Conservation (phyloP, 2,329 filamentous ascomycete genomes). For the Phoma sp. region DNA sequence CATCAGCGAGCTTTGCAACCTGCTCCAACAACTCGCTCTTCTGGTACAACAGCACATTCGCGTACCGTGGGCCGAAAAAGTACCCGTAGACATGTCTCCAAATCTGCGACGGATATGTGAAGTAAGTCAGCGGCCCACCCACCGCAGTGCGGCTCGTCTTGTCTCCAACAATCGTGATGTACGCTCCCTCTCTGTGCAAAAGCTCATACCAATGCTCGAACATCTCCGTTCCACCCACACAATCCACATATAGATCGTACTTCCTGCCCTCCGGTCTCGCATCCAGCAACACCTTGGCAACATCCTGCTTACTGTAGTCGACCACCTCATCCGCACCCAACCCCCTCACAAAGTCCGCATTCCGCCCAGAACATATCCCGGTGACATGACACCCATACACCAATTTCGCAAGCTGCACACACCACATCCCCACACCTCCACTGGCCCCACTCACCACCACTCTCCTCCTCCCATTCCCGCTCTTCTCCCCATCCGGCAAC, state of each 20-base stretch:
- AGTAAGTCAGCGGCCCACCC: constrained; percentile 44
- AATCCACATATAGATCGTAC: constrained; percentile 59
- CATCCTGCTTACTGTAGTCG: constrained; percentile 44
- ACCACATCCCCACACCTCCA: constrained; percentile 44
- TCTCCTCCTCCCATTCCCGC: constrained; percentile 20
- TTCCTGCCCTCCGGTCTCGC: constrained; percentile 42
- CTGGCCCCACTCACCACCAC: constrained; percentile 42
- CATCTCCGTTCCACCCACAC: constrained; percentile 58
- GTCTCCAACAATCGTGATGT: constrained; percentile 52
- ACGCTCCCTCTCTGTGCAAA: constrained; percentile 48
- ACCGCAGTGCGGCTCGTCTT: constrained; percentile 50
- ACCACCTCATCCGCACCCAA: constrained; percentile 60
- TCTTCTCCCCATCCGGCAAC: constrained; percentile 24
- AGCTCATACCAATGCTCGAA: constrained; percentile 45
- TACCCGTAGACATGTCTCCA: constrained; percentile 32
- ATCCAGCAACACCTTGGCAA: constrained; percentile 41
- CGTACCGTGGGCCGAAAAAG: constrained; percentile 39
- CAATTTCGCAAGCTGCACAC: constrained; percentile 50
- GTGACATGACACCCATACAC: constrained; percentile 52
- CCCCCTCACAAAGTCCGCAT: constrained; percentile 54
- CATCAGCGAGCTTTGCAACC: constrained; percentile 31
- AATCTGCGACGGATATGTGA: constrained; percentile 39
- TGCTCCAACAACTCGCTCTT: constrained; percentile 36
- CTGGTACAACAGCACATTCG: constrained; percentile 34
- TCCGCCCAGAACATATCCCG: constrained; percentile 58